phyloP scores from a whole-genome alignment of 345 rosid genomes.

The Eucalyptus cladocalyx region DNA sequence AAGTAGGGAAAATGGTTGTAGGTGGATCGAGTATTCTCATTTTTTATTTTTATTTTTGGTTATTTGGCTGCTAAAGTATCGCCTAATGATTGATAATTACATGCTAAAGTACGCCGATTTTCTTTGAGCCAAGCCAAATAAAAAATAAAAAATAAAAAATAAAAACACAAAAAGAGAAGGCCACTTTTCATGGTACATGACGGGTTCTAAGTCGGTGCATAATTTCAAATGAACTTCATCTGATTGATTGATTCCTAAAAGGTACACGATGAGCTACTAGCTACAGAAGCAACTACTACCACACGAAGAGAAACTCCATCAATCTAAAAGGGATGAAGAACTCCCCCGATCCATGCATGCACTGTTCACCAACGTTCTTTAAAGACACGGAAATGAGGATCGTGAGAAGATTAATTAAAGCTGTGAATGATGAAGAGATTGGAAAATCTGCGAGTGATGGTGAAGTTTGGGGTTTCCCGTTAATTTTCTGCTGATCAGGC shows the following conservation, averaged over 20 bases:
- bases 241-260: not conserved
- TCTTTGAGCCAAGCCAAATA: not conserved
- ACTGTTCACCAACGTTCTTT: not conserved
- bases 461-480: not conserved
- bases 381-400: not conserved
- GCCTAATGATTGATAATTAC: not conserved
- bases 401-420: not conserved
- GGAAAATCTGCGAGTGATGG: not conserved
- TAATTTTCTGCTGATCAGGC: not conserved
- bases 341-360: not conserved
- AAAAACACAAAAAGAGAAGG: not conserved
- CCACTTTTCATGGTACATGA: not conserved
- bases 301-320: not conserved
- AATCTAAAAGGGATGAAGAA: not conserved
- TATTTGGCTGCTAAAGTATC: not conserved
- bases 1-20: fast-evolving
- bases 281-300: not conserved
- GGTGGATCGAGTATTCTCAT: not conserved
- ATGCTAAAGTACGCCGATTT: not conserved
- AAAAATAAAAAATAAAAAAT: no score
- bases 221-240: not conserved
- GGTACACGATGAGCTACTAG: not conserved
- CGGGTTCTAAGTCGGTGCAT: not conserved
- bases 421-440: not conserved
- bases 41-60: no score